Evolutionary conservation across 257 asterid species (phyloP), one percentile per base, ranked within the genome.

Genomic region (Orobanche coerulescens): DNA sequence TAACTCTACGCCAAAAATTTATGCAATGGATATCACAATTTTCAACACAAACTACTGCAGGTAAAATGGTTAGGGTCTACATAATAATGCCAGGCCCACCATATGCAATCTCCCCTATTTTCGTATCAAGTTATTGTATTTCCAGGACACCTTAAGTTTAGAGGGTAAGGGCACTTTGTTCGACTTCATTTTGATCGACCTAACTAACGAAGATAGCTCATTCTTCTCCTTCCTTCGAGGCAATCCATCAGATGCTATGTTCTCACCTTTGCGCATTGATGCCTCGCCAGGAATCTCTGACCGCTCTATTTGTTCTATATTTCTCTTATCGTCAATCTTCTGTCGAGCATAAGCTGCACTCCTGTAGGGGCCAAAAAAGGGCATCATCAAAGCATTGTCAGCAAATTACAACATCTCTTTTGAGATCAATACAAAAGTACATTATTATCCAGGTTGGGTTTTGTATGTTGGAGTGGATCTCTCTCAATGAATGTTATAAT

Each of bases 171-270:
- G 66, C 3, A 71, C 31, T 68, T 75, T 78, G 50, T 77, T 73
- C 31, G 86, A 69, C 76, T 81, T 86, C 91, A 81, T 77, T 75
- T 79, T 81, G 44, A 83, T 20, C 1, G 85, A 81, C 71, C 42
- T 83, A 33, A 86, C 82, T 39, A 79, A 25, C 2, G 79, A 55
- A 48, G 84, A 75, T 61, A 81, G 36, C 61, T 83, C 95, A 2
- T 42, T 72, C 81, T 76, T 77, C 65, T 68, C 78, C 19, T 70
- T 81, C 61, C 55, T 70, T 12, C 20, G 48, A 54, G 65, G 26
- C 36, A 8, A 72, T 36, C 28, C 46, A 10, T 62, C 74, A 26
- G 72, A 43, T 39, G 51, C 54, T 11, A 23, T 18, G 2, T 44
- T 62, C 44, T 70, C 75, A 33, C 23, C 68, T 11, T 55, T 20